Conservation (phyloP, 78 protist genomes). For the Dictyostelium purpureum region DNA sequence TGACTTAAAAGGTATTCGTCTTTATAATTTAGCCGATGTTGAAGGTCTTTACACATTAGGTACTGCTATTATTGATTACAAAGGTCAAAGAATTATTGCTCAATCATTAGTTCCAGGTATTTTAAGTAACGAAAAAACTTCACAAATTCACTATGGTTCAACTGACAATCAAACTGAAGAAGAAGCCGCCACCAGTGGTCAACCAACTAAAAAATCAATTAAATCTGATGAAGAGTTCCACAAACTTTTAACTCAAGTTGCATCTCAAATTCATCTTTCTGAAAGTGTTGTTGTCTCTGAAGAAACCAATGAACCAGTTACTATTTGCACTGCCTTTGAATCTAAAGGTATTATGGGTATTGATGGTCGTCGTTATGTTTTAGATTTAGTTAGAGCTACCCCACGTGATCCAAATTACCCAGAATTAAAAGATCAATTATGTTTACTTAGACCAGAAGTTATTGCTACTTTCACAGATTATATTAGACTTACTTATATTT, state of each 20-base stretch:
- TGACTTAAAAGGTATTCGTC: constrained; percentile 76
- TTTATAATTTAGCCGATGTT: constrained; percentile 73
- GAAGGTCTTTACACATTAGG: constrained; percentile 79
- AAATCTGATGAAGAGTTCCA: constrained; percentile 51
- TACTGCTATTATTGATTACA: constrained; percentile 84
- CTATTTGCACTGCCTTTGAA: constrained; percentile 24
- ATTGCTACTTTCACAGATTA: constrained; percentile 71
- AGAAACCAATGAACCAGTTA: neutral
- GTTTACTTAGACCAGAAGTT: constrained; percentile 78
- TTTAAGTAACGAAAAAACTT: constrained; percentile 65
- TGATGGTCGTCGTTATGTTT: constrained; percentile 80
- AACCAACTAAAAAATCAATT: neutral
- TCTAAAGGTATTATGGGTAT: constrained; percentile 80
- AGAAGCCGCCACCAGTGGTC: neutral
- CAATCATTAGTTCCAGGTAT: constrained; percentile 86
- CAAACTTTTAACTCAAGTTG: neutral
- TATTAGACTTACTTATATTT: neutral
- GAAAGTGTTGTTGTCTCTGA: constrained; percentile 21
- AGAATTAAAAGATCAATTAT: constrained; percentile 15
- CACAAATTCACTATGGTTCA: constrained; percentile 75
- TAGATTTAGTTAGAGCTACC: constrained; percentile 79
- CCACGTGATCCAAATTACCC: constrained; percentile 84
- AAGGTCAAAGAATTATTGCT: constrained; percentile 81
- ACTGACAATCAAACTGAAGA: constrained; percentile 39
- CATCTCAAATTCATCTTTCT: constrained; percentile 40